phyloP scores from a whole-genome alignment of 2,329 filamentous ascomycete genomes.

The Penicillium thymicola region DNA sequence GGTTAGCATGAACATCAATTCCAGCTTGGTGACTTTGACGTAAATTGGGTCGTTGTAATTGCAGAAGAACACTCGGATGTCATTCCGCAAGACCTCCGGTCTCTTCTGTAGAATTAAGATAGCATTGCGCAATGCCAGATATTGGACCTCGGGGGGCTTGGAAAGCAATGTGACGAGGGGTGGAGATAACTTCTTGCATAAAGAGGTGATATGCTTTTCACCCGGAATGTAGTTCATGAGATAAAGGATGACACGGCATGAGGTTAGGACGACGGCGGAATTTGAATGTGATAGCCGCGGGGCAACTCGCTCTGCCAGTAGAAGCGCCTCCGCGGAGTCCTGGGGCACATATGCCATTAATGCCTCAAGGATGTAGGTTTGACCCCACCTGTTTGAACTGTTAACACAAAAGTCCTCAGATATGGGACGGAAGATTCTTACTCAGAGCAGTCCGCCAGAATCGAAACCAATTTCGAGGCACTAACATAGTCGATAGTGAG shows the following conservation, averaged over 20 bases:
- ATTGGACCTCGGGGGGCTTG: conserved; percentile 98
- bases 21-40: conserved; percentile 97
- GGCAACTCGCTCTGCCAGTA: conserved; percentile 88
- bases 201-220: conserved; percentile 76
- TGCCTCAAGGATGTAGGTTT: conserved; percentile 96
- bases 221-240: conserved; percentile 98
- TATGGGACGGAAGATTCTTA: conserved; percentile 48
- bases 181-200: conserved; percentile 91
- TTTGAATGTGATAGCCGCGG: conserved; percentile 97
- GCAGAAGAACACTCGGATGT: conserved; percentile 98
- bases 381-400: conserved; percentile 71
- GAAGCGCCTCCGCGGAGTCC: conserved; percentile 78
- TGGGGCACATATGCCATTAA: conserved; percentile 97
- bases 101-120: conserved; percentile 88
- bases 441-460: conserved; percentile 95
- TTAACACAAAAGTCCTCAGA: conserved; percentile 9
- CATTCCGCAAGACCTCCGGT: conserved; percentile 89
- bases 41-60: conserved; percentile 99
- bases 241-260: conserved; percentile 93
- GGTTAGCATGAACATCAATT: conserved; percentile 98
- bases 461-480: conserved; percentile 96
- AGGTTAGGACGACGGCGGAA: conserved; percentile 92
- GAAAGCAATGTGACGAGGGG: conserved; percentile 91
- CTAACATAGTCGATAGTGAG: conserved; percentile 97
- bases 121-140: conserved; percentile 88